Percentiles rank a stretch among this genome's conserved stretches.
Conservation (phyloP, 805 yeast genomes). For the Lipomyces mesembrius region DNA sequence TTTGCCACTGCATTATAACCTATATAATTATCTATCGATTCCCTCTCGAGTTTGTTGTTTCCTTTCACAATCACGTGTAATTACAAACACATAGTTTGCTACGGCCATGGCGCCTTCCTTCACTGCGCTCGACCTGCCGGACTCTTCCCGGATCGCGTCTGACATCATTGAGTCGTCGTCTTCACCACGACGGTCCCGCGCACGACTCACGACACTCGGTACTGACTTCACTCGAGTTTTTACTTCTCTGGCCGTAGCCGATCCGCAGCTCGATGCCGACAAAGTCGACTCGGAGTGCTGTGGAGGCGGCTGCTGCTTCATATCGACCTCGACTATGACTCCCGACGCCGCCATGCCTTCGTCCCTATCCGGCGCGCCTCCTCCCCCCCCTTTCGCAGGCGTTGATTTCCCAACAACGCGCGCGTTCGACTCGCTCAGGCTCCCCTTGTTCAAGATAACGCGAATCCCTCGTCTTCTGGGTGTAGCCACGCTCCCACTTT, state of each 20-base stretch:
- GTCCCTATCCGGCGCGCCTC: slow-evolving; percentile 5
- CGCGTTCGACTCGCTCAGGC: slow-evolving; percentile 28
- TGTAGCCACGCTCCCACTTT: background rate
- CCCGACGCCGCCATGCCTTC: background rate
- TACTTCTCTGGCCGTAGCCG: slow-evolving; percentile 13
- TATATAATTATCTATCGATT: no score
- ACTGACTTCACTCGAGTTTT: slow-evolving; percentile 33
- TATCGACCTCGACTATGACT: slow-evolving; percentile 2
- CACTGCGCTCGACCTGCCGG: background rate
- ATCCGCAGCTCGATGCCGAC: background rate
- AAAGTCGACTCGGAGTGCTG: slow-evolving; percentile 15
- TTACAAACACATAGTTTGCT: background rate
- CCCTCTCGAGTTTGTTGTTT: background rate
- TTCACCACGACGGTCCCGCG: slow-evolving; percentile 1
- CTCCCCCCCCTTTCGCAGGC: background rate
- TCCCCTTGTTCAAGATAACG: slow-evolving; percentile 24
- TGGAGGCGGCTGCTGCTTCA: slow-evolving; percentile 3
- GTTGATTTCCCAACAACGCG: slow-evolving; percentile 18
- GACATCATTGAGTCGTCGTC: background rate
- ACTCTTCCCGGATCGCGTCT: background rate
- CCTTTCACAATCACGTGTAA: background rate
- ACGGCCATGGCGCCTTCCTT: background rate
- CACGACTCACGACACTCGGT: slow-evolving; percentile 24
- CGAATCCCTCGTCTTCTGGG: slow-evolving; percentile 11
- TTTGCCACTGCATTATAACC: no score